Evolutionary conservation across 169 alveolate species (phyloP).

Genomic region (Sarcocystis neurona): DNA sequence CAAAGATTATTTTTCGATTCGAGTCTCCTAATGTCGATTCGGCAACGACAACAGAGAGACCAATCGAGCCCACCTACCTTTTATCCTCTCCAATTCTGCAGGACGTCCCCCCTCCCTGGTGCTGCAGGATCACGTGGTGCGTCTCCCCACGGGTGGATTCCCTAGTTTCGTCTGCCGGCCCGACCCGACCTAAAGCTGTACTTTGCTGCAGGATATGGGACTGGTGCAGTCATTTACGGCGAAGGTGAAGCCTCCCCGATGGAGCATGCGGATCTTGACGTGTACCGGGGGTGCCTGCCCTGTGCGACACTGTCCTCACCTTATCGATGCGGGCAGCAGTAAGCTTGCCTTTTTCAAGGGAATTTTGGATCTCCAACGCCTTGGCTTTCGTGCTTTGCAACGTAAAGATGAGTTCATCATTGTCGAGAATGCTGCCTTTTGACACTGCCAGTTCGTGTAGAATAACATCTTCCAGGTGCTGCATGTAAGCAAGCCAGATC

Average conservation of each 20-base stretch:
- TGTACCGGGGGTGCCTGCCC: too few relatives aligned
- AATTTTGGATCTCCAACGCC: slow-evolving; percentile 86
- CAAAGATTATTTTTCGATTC: too few relatives aligned
- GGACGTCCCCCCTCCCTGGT: too few relatives aligned
- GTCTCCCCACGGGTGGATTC: too few relatives aligned
- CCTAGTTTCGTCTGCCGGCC: too few relatives aligned
- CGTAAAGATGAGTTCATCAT: slow-evolving; percentile 87
- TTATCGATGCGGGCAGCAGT: slow-evolving; percentile 87
- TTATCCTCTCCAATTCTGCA: too few relatives aligned
- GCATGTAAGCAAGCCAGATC: neutral
- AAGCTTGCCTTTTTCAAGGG: slow-evolving; percentile 87
- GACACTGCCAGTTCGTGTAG: slow-evolving; percentile 89
- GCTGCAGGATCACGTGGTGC: too few relatives aligned
- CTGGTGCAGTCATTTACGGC: neutral
- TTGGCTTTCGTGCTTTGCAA: slow-evolving; percentile 89
- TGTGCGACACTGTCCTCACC: too few relatives aligned
- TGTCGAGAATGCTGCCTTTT: slow-evolving; percentile 90
- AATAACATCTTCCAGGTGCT: slow-evolving; percentile 86
- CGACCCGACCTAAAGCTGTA: neutral
- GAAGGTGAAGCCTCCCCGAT: neutral
- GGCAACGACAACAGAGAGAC: too few relatives aligned
- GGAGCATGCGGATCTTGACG: slow-evolving; percentile 72
- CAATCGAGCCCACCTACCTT: too few relatives aligned
- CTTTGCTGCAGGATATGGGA: neutral
- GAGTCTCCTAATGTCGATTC: too few relatives aligned